Conservation (phyloP, 1,284 basidiomycete species). For the Trametes versicolor region DNA sequence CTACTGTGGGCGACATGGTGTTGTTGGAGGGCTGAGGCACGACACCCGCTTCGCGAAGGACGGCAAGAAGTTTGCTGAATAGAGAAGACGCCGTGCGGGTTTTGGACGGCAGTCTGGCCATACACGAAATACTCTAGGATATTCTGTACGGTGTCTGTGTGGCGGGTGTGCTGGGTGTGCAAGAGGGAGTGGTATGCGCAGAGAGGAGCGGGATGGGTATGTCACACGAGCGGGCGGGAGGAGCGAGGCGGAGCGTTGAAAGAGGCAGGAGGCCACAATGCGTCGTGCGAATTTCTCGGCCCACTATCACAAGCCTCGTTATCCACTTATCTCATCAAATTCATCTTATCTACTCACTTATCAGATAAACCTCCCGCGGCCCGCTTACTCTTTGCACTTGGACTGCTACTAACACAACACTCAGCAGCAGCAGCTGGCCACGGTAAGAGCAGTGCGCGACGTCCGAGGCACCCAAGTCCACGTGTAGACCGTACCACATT, state of each 20-base stretch:
- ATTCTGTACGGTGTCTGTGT: slow-evolving; percentile 1
- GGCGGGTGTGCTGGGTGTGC: background rate
- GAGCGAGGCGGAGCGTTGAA: background rate
- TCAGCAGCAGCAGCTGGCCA: background rate
- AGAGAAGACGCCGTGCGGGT: slow-evolving; percentile 28
- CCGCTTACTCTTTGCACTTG: background rate
- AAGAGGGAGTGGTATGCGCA: background rate
- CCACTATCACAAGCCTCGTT: slow-evolving; percentile 27
- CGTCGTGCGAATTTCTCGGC: slow-evolving; percentile 27
- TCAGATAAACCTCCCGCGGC: background rate
- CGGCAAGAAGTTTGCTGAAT: slow-evolving; percentile 37
- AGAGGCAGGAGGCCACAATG: slow-evolving; percentile 15
- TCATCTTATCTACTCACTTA: background rate
- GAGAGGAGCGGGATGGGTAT: background rate
- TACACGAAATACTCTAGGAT: slow-evolving; percentile 8
- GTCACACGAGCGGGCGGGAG: slow-evolving; percentile 32
- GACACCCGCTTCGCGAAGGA: slow-evolving; percentile 35
- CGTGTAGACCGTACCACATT: slow-evolving; percentile 3
- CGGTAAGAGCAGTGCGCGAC: background rate
- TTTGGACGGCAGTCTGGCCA: slow-evolving; percentile 30
- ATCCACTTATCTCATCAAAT: slow-evolving; percentile 20
- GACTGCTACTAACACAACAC: background rate
- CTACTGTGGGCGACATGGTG: slow-evolving; percentile 42
- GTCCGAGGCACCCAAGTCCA: background rate
- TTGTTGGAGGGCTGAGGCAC: slow-evolving; percentile 29